These are phyloP conservation scores for Neoboletus magnificus DNA, from an alignment of 768 basidiomycete genomes.

Conservation along the genomic window DNA sequence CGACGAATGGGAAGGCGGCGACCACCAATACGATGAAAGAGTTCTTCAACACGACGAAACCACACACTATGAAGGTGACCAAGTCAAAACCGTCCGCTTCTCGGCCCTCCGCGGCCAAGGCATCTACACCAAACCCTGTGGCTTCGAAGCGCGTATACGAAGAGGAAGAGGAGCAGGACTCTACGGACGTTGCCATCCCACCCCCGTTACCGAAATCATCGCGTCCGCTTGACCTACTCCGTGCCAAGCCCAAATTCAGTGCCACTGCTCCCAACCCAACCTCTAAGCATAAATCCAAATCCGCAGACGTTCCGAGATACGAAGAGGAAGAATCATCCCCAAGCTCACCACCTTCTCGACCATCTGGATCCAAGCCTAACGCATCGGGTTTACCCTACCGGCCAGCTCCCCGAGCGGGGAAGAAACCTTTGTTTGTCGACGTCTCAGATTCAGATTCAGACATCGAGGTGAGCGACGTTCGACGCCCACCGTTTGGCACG, in stretches of 20 bases:
- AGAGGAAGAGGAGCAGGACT: slow-evolving; percentile 10
- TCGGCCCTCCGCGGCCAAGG: background rate
- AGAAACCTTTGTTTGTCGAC: slow-evolving; percentile 18
- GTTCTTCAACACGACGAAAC: slow-evolving; percentile 8
- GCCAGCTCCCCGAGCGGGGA: background rate
- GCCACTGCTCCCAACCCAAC: background rate
- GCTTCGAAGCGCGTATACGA: slow-evolving; percentile 1
- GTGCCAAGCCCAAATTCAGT: slow-evolving; percentile 7
- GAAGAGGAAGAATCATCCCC: slow-evolving; percentile 14
- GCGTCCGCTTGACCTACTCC: slow-evolving; percentile 29
- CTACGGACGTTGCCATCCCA: background rate
- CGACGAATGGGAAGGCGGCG: background rate
- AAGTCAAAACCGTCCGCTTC: slow-evolving; percentile 4
- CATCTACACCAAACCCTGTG: background rate
- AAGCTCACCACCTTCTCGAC: background rate
- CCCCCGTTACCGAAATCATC: slow-evolving; percentile 11
- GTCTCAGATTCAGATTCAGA: slow-evolving; percentile 26
- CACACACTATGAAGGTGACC: background rate
- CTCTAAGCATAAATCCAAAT: background rate
- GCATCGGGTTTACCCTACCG: background rate
- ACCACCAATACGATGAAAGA: slow-evolving; percentile 10
- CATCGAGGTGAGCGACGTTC: slow-evolving; percentile 16
- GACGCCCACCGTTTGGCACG: background rate
- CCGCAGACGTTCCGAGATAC: background rate
- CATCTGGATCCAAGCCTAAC: background rate